A percentile compares a stretch with the other conserved stretches of the same genome.
phyloP scores from a whole-genome alignment of 176 grass and related monocot species.

The Chloris gayana region DNA sequence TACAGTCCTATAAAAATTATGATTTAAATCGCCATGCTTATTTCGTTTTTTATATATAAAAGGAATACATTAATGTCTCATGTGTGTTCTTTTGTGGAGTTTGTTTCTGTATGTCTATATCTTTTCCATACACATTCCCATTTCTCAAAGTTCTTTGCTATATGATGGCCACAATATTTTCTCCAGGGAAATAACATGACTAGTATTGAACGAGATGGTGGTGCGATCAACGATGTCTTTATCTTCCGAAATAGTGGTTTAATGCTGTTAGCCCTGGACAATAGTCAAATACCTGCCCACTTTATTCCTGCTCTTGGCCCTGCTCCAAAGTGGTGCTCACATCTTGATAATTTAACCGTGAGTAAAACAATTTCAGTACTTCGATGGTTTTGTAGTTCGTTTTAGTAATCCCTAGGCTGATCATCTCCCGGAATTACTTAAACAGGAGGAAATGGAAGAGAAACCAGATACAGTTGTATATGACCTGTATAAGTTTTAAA shows the following conservation, averaged over 20 bases:
- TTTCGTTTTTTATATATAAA: neutral
- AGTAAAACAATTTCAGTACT: slow-evolving; percentile 4
- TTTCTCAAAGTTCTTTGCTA: slow-evolving; percentile 8
- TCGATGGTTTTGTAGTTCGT: neutral
- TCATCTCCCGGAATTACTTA: slow-evolving; percentile 6
- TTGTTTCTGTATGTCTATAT: neutral
- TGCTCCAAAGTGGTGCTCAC: slow-evolving; percentile 97
- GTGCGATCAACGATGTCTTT: slow-evolving; percentile 86
- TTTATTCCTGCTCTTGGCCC: slow-evolving; percentile 87
- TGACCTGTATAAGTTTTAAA: slow-evolving; percentile 85
- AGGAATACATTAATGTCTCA: slow-evolving; percentile 3
- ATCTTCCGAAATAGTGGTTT: slow-evolving; percentile 81
- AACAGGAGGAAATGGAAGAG: slow-evolving; percentile 99
- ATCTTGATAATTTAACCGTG: slow-evolving; percentile 96
- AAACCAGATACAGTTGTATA: slow-evolving; percentile 63
- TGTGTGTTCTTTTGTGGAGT: neutral
- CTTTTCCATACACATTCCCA: neutral
- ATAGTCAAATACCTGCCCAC: slow-evolving; percentile 88
- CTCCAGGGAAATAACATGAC: slow-evolving; percentile 90
- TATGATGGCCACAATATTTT: slow-evolving; percentile 40
- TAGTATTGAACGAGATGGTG: slow-evolving; percentile 83
- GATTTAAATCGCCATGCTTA: neutral
- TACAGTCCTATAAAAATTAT: neutral
- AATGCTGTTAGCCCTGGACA: slow-evolving; percentile 86
- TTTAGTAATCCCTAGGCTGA: slow-evolving; percentile 1